These are phyloP conservation scores for peach (Prunus persica) DNA, from an alignment of 306 rosid genomes.

Conservation along the genomic window Prunus_persica_NCBIv2 NC_034014.1:30379501-30380000, in stretches of 20 bases:
- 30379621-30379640: not conserved
- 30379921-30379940: conserved; percentile 78
- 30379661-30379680: conserved; percentile 1
- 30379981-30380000: not conserved
- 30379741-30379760: conserved; percentile 84
- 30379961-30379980: not conserved
- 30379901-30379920: conserved; percentile 70
- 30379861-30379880: conserved; percentile 80
- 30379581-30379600: not conserved
- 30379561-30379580: conserved; percentile 39
- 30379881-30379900: conserved; percentile 66
- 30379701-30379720: conserved; percentile 91
- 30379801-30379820: conserved; percentile 20
- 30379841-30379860: conserved; percentile 93
- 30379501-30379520: conserved; percentile 71
- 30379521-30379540: conserved; percentile 62
- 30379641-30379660: not conserved
- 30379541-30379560: conserved; percentile 90
- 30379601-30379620: not conserved
- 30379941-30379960: conserved; percentile 65
- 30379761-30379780: conserved; percentile 19
- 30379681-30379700: conserved; percentile 73
- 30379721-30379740: conserved; percentile 67
- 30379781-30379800: conserved; percentile 10
- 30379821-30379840: conserved; percentile 50